Conservation (phyloP, 2,329 filamentous ascomycete genomes). For the Xylaria sp. region DNA sequence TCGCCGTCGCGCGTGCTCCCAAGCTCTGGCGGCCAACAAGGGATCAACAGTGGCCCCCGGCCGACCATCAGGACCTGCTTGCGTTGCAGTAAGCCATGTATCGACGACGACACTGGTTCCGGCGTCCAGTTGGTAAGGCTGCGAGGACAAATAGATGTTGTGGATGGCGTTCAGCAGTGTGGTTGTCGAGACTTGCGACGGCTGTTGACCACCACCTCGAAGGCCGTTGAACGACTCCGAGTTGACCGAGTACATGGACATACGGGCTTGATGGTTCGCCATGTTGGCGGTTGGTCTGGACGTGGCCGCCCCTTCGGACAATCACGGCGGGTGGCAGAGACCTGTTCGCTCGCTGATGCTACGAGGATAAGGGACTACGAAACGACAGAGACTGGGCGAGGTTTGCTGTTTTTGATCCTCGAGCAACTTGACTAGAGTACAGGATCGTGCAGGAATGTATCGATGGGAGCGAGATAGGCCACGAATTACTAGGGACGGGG, state of each 20-base stretch:
- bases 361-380: slow-evolving; percentile 11
- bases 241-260: slow-evolving; percentile 76
- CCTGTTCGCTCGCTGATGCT: slow-evolving; percentile 12
- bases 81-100: slow-evolving; percentile 88
- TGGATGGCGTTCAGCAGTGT: slow-evolving; percentile 93
- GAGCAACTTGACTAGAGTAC: background rate
- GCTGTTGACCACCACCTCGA: slow-evolving; percentile 71
- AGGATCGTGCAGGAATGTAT: background rate
- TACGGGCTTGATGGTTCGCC: slow-evolving; percentile 64
- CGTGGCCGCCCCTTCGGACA: slow-evolving; percentile 56
- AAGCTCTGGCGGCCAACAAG: slow-evolving; percentile 81
- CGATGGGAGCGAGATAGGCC: slow-evolving; percentile 16
- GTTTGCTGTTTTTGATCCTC: background rate
- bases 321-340: slow-evolving; percentile 48
- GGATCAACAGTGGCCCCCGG: slow-evolving; percentile 83
- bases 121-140: slow-evolving; percentile 88
- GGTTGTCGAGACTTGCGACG: slow-evolving; percentile 88
- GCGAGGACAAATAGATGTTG: slow-evolving; percentile 83
- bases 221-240: slow-evolving; percentile 70
- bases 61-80: slow-evolving; percentile 74
- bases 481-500: slow-evolving; percentile 4
- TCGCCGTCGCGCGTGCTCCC: slow-evolving; percentile 94
- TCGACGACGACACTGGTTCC: slow-evolving; percentile 94
- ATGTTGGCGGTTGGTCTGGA: slow-evolving; percentile 55
- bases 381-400: background rate